Conservation (phyloP, 192 early-diverging fungal species). For the Coemansia sp. region DNA sequence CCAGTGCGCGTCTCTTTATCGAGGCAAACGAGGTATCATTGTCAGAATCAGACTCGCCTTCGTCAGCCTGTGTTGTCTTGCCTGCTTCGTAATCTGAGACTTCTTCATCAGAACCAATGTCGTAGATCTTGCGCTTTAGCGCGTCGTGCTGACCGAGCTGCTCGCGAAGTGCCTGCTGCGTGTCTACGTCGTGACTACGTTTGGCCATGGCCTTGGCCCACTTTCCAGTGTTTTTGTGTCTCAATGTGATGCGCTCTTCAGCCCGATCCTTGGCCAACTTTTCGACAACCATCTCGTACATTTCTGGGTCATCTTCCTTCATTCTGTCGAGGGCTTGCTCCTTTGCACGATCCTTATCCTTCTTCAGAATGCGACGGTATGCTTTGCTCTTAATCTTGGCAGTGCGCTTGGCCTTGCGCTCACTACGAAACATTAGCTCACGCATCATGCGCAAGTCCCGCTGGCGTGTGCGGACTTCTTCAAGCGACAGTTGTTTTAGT, state of each 20-base stretch:
- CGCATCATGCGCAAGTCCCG: constrained; percentile 87
- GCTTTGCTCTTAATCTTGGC: constrained; percentile 98
- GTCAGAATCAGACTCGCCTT: constrained; percentile 21
- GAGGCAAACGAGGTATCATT: constrained; percentile 22
- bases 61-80: constrained; percentile 38
- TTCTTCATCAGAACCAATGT: constrained; percentile 62
- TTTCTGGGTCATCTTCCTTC: constrained; percentile 67
- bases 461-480: constrained; percentile 75
- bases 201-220: constrained; percentile 88
- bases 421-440: constrained; percentile 89
- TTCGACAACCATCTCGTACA: constrained; percentile 45
- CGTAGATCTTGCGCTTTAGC: constrained; percentile 80
- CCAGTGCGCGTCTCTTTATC: constrained; percentile 11
- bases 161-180: constrained; percentile 79
- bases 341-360: constrained; percentile 65
- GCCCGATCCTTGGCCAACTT: constrained; percentile 61
- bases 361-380: constrained; percentile 85
- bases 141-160: constrained; percentile 77
- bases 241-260: constrained; percentile 87
- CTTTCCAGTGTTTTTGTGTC: constrained; percentile 94
- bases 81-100: constrained; percentile 48
- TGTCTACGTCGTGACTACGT: constrained; percentile 58
- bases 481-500: constrained; percentile 75
- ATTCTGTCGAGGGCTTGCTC: constrained; percentile 66
- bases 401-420: constrained; percentile 84